phyloP scores from a whole-genome alignment of 148 eudicot genomes.

The Pouteria glomerata region DNA sequence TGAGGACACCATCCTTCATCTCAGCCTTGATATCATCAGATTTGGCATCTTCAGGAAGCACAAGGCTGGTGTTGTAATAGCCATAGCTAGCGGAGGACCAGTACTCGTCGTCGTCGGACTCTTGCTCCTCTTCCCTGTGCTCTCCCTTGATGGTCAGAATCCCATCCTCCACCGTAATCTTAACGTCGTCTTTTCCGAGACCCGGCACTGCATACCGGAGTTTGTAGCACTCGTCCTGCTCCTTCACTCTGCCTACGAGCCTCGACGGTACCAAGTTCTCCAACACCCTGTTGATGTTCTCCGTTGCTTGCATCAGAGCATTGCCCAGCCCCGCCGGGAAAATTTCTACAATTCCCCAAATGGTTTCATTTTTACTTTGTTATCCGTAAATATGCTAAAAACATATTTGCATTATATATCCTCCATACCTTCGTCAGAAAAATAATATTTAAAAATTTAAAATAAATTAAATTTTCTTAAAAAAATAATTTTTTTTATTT shows the following conservation, averaged over 20 bases:
- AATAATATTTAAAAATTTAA: background rate
- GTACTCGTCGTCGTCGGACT: background rate
- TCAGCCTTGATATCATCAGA: background rate
- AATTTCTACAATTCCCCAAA: background rate
- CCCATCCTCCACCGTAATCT: background rate
- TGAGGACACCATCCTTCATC: background rate
- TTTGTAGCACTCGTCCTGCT: conserved; percentile 2
- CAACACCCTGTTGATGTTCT: conserved; percentile 2
- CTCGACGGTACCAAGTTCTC: background rate
- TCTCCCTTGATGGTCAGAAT: conserved; percentile 4
- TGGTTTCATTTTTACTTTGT: too few species aligned
- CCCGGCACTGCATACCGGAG: background rate
- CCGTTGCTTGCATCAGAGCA: background rate
- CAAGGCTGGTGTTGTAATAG: background rate
- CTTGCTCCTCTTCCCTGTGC: background rate
- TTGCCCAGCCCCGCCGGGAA: conserved; percentile 2
- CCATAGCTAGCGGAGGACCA: background rate
- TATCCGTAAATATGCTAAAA: too few species aligned
- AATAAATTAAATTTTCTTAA: too few species aligned
- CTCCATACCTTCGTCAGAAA: too few species aligned
- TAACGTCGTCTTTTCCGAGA: background rate
- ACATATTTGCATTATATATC: too few species aligned
- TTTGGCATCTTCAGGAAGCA: conserved; percentile 10
- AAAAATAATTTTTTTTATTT: too few species aligned
- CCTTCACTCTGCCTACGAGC: background rate